These are phyloP conservation scores for Candida parachauliodes DNA, from an alignment of 805 yeast genomes.

Conservation along the genomic window DNA sequence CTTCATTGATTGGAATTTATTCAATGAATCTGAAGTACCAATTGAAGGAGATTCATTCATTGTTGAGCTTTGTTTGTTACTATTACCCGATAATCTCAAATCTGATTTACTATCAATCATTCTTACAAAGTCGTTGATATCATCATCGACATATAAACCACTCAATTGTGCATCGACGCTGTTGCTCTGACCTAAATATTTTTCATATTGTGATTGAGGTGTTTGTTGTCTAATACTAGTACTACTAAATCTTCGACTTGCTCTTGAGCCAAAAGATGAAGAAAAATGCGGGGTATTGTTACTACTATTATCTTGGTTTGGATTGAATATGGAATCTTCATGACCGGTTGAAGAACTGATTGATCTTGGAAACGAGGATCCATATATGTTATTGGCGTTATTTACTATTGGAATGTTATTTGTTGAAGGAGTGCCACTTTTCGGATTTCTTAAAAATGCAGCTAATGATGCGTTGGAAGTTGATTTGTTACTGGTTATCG, in stretches of 20 bases:
- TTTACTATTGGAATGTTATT: constrained; percentile 19
- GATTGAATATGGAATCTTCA: constrained; percentile 20
- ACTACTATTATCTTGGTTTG: constrained; percentile 16
- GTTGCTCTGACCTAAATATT: constrained; percentile 15
- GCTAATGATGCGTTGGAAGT: constrained; percentile 53
- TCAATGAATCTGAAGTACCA: constrained; percentile 37
- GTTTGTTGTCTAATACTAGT: constrained; percentile 27
- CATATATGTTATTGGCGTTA: constrained; percentile 10
- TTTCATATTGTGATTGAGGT: constrained; percentile 10
- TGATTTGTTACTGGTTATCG: constrained; percentile 45
- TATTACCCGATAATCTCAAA: constrained; percentile 29
- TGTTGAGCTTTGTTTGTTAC: constrained; percentile 2
- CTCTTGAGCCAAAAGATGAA: constrained; percentile 70
- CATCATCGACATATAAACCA: constrained; percentile 52
- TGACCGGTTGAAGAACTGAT: constrained; percentile 36
- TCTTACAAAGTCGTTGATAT: constrained; percentile 65
- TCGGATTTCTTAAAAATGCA: constrained; percentile 48
- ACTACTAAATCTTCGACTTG: constrained; percentile 45
- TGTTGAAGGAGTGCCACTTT: constrained; percentile 42
- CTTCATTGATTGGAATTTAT: constrained; percentile 49
- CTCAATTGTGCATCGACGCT: constrained; percentile 24
- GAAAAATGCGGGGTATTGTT: constrained; percentile 60
- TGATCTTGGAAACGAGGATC: constrained; percentile 30
- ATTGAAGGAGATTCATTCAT: constrained; percentile 15
- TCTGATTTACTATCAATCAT: constrained; percentile 66